These are phyloP conservation scores for Termitomyces sp. DNA, from an alignment of 768 basidiomycete species.

Conservation along the genomic window DNA sequence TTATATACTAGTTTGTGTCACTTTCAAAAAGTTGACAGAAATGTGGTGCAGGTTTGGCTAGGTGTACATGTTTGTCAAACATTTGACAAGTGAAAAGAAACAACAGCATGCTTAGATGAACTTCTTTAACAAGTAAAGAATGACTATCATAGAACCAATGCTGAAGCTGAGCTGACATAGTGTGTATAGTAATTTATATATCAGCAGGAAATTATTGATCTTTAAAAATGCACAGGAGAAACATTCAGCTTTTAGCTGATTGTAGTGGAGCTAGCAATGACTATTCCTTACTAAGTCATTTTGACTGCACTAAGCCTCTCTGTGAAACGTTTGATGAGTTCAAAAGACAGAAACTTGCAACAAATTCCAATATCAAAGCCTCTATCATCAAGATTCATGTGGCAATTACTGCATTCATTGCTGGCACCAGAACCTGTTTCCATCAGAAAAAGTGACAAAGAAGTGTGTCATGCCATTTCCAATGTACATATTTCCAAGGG, in stretches of 20 bases:
- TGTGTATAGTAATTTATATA: not conserved
- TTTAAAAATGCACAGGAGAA: not conserved
- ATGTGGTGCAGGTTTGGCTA: not conserved
- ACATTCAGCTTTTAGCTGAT: not conserved
- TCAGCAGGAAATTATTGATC: too few relatives aligned
- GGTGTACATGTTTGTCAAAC: not conserved
- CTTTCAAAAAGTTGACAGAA: not conserved
- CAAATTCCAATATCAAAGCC: not conserved
- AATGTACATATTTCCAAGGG: too few relatives aligned
- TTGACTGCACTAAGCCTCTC: not conserved
- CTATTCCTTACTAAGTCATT: constrained; percentile 1
- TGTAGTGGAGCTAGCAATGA: not conserved
- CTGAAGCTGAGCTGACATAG: not conserved
- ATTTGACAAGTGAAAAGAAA: not conserved
- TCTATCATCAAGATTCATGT: not conserved
- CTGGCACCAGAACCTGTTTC: too few relatives aligned
- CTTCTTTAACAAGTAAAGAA: not conserved
- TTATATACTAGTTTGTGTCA: not conserved
- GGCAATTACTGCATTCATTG: not conserved
- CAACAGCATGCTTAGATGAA: not conserved
- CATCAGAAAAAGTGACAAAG: too few relatives aligned
- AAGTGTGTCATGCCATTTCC: too few relatives aligned
- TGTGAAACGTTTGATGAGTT: not conserved
- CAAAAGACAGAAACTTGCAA: not conserved
- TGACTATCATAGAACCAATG: not conserved